Evolutionary conservation across 495 filamentous ascomycete species (phyloP).

Genomic region (Parathielavia appendiculata): DNA sequence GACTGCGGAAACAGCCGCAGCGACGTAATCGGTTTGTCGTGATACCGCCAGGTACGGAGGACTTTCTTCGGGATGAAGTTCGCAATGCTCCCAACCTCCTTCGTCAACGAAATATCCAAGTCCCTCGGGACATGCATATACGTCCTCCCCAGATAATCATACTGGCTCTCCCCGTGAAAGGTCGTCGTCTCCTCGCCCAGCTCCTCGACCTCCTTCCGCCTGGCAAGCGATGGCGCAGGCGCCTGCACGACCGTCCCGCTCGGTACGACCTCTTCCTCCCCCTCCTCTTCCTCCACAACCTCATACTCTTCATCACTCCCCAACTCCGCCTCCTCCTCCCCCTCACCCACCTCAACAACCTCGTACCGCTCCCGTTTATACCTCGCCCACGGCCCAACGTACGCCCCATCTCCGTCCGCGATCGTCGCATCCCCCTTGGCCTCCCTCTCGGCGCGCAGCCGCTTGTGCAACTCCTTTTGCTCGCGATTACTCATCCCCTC

Average conservation of each 20-base stretch:
- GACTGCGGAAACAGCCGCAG: slow-evolving; percentile 81
- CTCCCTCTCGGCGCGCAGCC: slow-evolving; percentile 65
- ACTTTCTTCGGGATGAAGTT: slow-evolving; percentile 94
- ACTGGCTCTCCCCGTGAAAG: slow-evolving; percentile 76
- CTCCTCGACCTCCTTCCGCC: slow-evolving; percentile 52
- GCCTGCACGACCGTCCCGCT: slow-evolving; percentile 50
- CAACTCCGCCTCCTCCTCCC: slow-evolving; percentile 48
- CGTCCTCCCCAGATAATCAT: slow-evolving; percentile 88
- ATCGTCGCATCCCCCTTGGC: slow-evolving; percentile 76
- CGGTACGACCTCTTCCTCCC: slow-evolving; percentile 51
- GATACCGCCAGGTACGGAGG: slow-evolving; percentile 81
- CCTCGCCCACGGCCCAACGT: slow-evolving; percentile 90
- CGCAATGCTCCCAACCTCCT: slow-evolving; percentile 69
- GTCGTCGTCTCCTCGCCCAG: slow-evolving; percentile 71
- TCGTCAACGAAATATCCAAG: slow-evolving; percentile 79
- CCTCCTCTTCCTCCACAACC: slow-evolving; percentile 55
- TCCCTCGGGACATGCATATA: slow-evolving; percentile 97
- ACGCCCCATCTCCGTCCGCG: slow-evolving; percentile 78
- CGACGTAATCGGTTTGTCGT: slow-evolving; percentile 75
- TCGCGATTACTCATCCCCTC: slow-evolving; percentile 35
- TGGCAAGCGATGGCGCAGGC: slow-evolving; percentile 52
- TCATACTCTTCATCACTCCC: slow-evolving; percentile 79
- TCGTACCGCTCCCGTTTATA: slow-evolving; percentile 66
- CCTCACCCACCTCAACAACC: slow-evolving; percentile 49
- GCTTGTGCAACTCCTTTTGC: slow-evolving; percentile 62